Conservation (phyloP, 768 basidiomycete species). For the Cubamyces lactineus region DNA sequence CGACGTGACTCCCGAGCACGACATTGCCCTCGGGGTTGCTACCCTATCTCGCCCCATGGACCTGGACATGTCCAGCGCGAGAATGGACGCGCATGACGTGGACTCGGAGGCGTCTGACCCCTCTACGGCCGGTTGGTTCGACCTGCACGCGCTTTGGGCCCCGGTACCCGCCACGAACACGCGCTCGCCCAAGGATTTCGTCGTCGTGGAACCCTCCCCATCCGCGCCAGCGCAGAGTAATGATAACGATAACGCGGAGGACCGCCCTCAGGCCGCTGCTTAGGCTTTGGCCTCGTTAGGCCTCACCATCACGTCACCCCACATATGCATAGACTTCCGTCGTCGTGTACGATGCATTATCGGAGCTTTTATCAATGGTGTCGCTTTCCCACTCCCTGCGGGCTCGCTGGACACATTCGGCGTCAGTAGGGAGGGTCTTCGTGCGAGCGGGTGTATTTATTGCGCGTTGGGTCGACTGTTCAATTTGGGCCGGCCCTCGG, state of each 20-base stretch:
- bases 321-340: conserved; percentile 14
- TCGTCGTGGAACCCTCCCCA: conserved; percentile 27
- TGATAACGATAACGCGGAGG: conserved; percentile 24
- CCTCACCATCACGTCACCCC: conserved; percentile 10
- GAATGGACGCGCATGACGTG: conserved; percentile 17
- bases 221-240: conserved; percentile 9
- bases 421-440: conserved; percentile 10
- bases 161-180: conserved; percentile 28
- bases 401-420: conserved; percentile 1
- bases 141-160: conserved; percentile 36
- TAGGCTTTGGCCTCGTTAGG: conserved; percentile 12
- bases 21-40: conserved; percentile 16
- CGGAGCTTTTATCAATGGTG: conserved; percentile 4
- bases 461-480: conserved; percentile 8
- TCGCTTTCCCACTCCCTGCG: neutral
- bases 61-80: conserved; percentile 16
- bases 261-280: conserved; percentile 17
- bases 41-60: conserved; percentile 17
- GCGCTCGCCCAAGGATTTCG: conserved; percentile 34
- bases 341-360: conserved; percentile 19
- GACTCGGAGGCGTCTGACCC: conserved; percentile 20
- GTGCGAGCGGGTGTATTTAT: conserved; percentile 18
- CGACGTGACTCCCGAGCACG: conserved; percentile 25
- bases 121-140: conserved; percentile 32
- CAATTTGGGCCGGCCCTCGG: conserved; percentile 6